These are phyloP conservation scores for Populus tomentosa DNA, from an alignment of 441 rosid genomes.

Conservation along the genomic window DNA sequence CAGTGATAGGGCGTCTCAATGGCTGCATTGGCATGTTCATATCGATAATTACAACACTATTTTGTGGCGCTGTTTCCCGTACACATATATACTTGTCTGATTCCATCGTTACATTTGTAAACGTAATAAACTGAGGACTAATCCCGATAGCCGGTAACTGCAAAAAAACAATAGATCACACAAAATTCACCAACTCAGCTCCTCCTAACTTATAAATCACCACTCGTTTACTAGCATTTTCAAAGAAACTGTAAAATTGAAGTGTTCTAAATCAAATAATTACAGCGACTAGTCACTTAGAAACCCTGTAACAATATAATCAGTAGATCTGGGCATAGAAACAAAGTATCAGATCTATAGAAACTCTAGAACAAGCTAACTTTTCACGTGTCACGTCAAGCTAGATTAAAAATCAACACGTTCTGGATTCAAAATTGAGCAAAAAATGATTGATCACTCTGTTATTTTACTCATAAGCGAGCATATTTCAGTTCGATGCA, in stretches of 20 bases:
- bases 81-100: slow-evolving; percentile 63
- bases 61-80: slow-evolving; percentile 93
- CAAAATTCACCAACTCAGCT: neutral
- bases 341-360: neutral
- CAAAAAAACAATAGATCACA: slow-evolving; percentile 19
- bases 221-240: neutral
- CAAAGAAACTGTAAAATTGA: neutral
- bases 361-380: neutral
- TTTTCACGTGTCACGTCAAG: neutral
- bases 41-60: slow-evolving; percentile 89
- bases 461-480: neutral
- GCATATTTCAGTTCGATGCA: neutral
- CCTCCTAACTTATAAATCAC: neutral
- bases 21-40: slow-evolving; percentile 98
- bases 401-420: neutral
- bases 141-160: slow-evolving; percentile 80
- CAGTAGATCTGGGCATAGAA: slow-evolving; percentile 6
- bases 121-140: slow-evolving; percentile 78
- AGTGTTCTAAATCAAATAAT: neutral
- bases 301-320: neutral
- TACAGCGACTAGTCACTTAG: no score
- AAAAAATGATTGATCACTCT: neutral
- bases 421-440: slow-evolving; percentile 1
- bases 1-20: slow-evolving; percentile 89
- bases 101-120: slow-evolving; percentile 85